phyloP scores from a whole-genome alignment of 1,139 yeast genomes.

The Hyphopichia khmerensis region DNA sequence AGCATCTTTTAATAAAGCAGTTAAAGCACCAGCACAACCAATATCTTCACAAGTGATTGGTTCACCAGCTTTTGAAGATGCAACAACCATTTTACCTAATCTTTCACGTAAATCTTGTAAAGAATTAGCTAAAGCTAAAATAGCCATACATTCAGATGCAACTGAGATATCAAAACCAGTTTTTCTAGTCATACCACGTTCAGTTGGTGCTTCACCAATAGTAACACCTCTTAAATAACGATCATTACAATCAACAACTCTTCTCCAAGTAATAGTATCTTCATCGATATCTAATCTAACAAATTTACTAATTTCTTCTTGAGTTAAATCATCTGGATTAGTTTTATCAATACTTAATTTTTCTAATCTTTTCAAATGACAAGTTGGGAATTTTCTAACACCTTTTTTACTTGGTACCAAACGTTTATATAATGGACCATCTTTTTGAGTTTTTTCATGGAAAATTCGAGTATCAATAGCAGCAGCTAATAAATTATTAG shows the following conservation, averaged over 20 bases:
- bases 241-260: slow-evolving; percentile 96
- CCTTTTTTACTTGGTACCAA: slow-evolving; percentile 89
- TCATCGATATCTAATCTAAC: slow-evolving; percentile 92
- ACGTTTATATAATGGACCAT: slow-evolving; percentile 81
- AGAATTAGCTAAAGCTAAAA: slow-evolving; percentile 83
- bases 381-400: slow-evolving; percentile 69
- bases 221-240: slow-evolving; percentile 90
- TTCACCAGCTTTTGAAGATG: slow-evolving; percentile 74
- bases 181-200: slow-evolving; percentile 82
- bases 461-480: slow-evolving; percentile 98
- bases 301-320: slow-evolving; percentile 72
- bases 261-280: slow-evolving; percentile 90
- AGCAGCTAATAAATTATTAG: slow-evolving; percentile 93
- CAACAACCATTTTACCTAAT: slow-evolving; percentile 89
- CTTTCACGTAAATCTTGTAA: slow-evolving; percentile 86
- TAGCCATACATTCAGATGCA: slow-evolving; percentile 98
- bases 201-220: slow-evolving; percentile 92
- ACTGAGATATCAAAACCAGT: slow-evolving; percentile 97
- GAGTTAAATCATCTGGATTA: slow-evolving; percentile 78
- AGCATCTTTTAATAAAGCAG: slow-evolving; percentile 94
- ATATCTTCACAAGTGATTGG: slow-evolving; percentile 96
- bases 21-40: slow-evolving; percentile 96
- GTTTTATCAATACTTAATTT: slow-evolving; percentile 82
- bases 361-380: slow-evolving; percentile 74
- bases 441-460: slow-evolving; percentile 94